Evolutionary conservation across 2,329 filamentous ascomycete species (phyloP).

Genomic region (Lasiodiplodia gonubiensis): DNA sequence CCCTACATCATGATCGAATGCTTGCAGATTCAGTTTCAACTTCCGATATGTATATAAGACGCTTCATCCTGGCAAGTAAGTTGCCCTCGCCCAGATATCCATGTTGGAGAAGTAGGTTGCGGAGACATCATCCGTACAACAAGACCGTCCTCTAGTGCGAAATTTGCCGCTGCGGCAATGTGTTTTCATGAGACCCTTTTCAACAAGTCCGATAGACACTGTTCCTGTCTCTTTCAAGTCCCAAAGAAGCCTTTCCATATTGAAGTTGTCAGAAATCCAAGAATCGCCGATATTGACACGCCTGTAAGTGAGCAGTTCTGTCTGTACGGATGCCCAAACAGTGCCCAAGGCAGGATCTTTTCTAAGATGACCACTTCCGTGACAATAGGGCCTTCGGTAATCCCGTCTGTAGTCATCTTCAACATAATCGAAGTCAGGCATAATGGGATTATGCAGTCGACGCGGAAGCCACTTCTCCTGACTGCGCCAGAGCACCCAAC

Average conservation of each 20-base stretch:
- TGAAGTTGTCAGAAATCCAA: constrained; percentile 34
- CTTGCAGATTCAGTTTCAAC: too few species aligned
- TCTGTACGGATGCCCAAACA: constrained; percentile 47
- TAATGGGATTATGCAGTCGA: fast-evolving
- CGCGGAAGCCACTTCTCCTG: background rate
- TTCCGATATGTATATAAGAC: too few species aligned
- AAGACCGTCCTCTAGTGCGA: background rate
- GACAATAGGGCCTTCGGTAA: too few species aligned
- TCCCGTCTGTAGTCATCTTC: too few species aligned
- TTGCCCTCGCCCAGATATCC: constrained; percentile 32
- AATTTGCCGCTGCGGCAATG: background rate
- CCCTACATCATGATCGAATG: fast-evolving
- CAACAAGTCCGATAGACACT: constrained; percentile 18
- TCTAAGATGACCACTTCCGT: background rate
- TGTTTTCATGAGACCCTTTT: background rate
- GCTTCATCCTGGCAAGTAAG: constrained; percentile 13
- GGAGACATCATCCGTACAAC: constrained; percentile 21
- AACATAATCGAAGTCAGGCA: too few species aligned
- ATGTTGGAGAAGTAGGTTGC: constrained; percentile 31
- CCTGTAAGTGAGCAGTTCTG: constrained; percentile 47
- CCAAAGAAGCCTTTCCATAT: constrained; percentile 29
- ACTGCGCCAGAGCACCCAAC: background rate
- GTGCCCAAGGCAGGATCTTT: constrained; percentile 17
- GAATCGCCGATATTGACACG: constrained; percentile 37
- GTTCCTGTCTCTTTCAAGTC: constrained; percentile 20